A percentile compares a stretch with the other conserved stretches of the same genome.
These are phyloP conservation scores for Alliaria petiolata DNA, from an alignment of 345 rosid species.

Conservation along the genomic window DNA sequence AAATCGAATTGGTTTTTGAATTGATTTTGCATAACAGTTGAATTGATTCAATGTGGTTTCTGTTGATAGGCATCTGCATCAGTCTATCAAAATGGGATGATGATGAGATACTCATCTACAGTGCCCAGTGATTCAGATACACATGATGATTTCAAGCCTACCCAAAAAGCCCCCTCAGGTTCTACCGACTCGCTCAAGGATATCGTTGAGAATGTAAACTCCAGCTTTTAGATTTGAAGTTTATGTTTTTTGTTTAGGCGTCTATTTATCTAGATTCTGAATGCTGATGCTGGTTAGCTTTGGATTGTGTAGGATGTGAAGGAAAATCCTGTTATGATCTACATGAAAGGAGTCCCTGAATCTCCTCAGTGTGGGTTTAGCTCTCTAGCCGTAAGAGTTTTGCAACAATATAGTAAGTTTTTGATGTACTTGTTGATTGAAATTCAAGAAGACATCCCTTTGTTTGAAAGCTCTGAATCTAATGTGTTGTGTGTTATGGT, in stretches of 20 bases:
- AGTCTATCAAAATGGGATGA: slow-evolving; percentile 36
- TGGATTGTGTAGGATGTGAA: slow-evolving; percentile 66
- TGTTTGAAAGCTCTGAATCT: not conserved
- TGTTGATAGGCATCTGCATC: slow-evolving; percentile 47
- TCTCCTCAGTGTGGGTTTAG: slow-evolving; percentile 96
- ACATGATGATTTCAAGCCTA: slow-evolving; percentile 80
- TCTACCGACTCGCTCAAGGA: slow-evolving; percentile 54
- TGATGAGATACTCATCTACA: slow-evolving; percentile 42
- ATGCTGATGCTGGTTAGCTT: not conserved
- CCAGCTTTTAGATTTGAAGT: not conserved
- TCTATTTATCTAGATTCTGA: not conserved
- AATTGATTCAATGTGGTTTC: not conserved
- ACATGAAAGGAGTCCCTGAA: slow-evolving; percentile 96
- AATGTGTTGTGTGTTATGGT: not conserved
- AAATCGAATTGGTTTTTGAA: not conserved
- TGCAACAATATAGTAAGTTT: slow-evolving; percentile 76
- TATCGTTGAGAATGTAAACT: slow-evolving; percentile 67
- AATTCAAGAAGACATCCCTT: not conserved
- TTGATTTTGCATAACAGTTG: not conserved
- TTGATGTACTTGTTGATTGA: not conserved
- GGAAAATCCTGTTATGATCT: slow-evolving; percentile 88
- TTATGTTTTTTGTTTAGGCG: not conserved
- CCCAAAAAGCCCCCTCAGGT: slow-evolving; percentile 45
- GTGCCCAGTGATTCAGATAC: slow-evolving; percentile 74
- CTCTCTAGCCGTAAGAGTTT: slow-evolving; percentile 81